These are phyloP conservation scores for Musa schizocarpa DNA, from an alignment of 176 grass and related monocot genomes.

Conservation along the genomic window DNA sequence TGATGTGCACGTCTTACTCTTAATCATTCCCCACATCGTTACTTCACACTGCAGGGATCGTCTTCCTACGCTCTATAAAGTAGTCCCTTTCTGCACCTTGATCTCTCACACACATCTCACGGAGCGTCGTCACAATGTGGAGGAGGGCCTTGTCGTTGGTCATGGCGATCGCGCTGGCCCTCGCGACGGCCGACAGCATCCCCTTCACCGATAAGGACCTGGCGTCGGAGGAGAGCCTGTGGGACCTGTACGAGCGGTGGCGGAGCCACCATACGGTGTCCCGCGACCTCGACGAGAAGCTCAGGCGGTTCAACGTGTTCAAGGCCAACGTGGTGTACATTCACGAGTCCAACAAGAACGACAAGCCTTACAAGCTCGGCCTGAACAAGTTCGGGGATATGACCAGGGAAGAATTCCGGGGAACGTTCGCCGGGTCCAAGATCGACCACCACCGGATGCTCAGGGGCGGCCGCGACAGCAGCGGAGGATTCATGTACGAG, in stretches of 20 bases:
- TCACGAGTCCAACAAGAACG: constrained; percentile 7
- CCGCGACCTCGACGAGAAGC: constrained; percentile 5
- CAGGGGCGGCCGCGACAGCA: not conserved
- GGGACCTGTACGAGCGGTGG: constrained; percentile 13
- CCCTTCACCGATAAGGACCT: constrained; percentile 18
- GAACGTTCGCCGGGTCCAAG: constrained; percentile 1
- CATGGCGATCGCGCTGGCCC: not conserved
- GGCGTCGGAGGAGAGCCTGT: constrained; percentile 9
- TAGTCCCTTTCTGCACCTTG: too few species aligned
- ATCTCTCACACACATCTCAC: not conserved
- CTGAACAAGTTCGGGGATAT: constrained; percentile 15
- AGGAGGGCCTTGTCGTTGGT: not conserved
- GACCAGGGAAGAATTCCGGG: constrained; percentile 1
- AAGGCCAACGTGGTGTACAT: constrained; percentile 4
- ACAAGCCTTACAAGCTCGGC: constrained; percentile 6
- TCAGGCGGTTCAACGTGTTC: constrained; percentile 1
- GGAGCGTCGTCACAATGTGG: not conserved
- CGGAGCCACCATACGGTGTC: constrained; percentile 5
- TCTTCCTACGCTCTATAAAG: too few species aligned
- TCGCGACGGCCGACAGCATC: not conserved
- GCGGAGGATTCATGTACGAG: not conserved
- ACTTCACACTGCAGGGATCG: too few species aligned
- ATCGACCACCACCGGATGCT: not conserved
- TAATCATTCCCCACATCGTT: too few species aligned
- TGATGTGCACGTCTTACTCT: too few species aligned